Evolutionary conservation across 75 land plant genomes (phyloP).

Genomic region (Selaginella moellendorffii): DNA sequence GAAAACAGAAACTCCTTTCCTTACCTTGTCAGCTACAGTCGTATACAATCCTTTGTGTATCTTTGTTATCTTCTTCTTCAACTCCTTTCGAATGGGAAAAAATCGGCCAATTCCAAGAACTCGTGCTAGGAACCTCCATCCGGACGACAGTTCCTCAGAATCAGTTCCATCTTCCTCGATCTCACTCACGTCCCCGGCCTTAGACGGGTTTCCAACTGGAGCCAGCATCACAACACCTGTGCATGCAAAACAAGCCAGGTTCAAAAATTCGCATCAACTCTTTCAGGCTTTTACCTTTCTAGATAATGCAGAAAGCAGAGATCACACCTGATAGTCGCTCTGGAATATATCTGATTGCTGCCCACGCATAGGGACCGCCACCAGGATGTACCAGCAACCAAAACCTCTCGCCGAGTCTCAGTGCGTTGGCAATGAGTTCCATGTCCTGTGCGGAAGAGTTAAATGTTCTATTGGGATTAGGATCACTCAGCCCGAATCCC

Average conservation of each 20-base stretch:
- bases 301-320: not conserved
- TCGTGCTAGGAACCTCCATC: not conserved
- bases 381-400: not conserved
- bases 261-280: not conserved
- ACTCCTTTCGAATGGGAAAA: not conserved
- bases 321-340: constrained; percentile 2
- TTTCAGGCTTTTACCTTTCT: not conserved
- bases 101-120: not conserved
- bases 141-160: not conserved
- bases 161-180: not conserved
- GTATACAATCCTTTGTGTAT: not conserved
- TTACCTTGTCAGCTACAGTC: not conserved
- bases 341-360: constrained; percentile 4
- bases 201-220: not conserved
- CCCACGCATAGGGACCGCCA: constrained; percentile 8
- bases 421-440: not conserved
- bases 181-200: not conserved
- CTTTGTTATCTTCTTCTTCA: not conserved
- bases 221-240: not conserved
- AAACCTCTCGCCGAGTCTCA: not conserved
- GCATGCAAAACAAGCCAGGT: not conserved
- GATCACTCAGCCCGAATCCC: not conserved
- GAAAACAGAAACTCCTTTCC: not conserved
- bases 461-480: not conserved
- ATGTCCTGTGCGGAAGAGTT: not conserved